phyloP scores from a whole-genome alignment of 148 eudicot genomes.

The Chenopodium formosanum region DNA sequence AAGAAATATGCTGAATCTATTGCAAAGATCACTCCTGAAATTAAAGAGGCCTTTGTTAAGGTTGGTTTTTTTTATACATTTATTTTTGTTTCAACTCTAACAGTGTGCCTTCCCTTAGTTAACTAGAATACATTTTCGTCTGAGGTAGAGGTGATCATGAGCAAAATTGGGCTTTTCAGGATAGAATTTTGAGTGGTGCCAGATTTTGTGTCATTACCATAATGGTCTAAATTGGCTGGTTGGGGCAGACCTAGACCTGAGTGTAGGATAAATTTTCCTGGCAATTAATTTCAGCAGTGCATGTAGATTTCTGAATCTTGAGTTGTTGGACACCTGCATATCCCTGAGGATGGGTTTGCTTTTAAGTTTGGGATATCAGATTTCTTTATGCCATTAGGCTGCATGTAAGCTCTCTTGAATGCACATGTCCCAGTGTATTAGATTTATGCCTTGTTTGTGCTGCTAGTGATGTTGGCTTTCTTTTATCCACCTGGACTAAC shows the following conservation, averaged over 20 bases:
- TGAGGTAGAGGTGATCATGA: neutral
- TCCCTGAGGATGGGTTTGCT: neutral
- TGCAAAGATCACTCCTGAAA: constrained; percentile 57
- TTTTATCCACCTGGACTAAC: neutral
- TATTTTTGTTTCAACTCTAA: neutral
- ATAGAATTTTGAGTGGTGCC: too few relatives aligned
- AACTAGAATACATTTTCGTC: neutral
- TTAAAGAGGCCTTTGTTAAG: constrained; percentile 67
- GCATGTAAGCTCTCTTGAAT: neutral
- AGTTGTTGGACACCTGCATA: neutral
- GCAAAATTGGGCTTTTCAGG: neutral
- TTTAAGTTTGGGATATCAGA: too few relatives aligned
- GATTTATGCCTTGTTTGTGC: neutral
- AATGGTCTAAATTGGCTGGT: too few relatives aligned
- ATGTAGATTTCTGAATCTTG: neutral
- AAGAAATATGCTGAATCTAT: constrained; percentile 74
- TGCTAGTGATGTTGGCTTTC: neutral
- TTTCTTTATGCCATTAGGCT: neutral
- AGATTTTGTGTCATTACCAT: too few relatives aligned
- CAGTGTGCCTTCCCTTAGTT: neutral
- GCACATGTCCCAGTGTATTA: neutral
- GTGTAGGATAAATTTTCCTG: too few relatives aligned
- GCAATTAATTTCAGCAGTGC: neutral
- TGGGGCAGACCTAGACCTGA: too few relatives aligned
- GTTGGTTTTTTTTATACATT: constrained; percentile 29